Percentiles rank a stretch among this genome's conserved stretches.
phyloP scores from a whole-genome alignment of 2,329 filamentous ascomycete species.

The Aspergillus costaricaensis region DNA sequence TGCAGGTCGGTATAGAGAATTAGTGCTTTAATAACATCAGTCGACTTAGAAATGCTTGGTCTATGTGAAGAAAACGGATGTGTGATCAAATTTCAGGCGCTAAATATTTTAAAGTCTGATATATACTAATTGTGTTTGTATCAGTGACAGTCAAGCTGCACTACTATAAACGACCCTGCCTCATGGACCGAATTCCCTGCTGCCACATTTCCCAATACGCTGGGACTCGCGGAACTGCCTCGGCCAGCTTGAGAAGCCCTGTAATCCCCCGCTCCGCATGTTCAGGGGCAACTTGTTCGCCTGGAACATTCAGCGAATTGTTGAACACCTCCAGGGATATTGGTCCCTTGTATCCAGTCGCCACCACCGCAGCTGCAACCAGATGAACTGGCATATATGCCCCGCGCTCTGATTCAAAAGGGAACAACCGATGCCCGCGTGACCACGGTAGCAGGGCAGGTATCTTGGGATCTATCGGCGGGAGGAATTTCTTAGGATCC shows the following conservation, averaged over 20 bases:
- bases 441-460: constrained; percentile 36
- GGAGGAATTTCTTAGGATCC: constrained; percentile 24
- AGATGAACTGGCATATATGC: constrained; percentile 37
- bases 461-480: constrained; percentile 24
- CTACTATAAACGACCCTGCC: neutral
- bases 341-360: constrained; percentile 34
- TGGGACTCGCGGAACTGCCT: constrained; percentile 19
- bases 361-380: constrained; percentile 34
- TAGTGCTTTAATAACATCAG: too few species aligned
- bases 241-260: constrained; percentile 22
- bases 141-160: too few species aligned
- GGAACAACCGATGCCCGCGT: constrained; percentile 33
- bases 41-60: too few species aligned
- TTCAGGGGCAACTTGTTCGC: constrained; percentile 17
- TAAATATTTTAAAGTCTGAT: too few species aligned
- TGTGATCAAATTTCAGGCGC: too few species aligned
- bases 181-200: neutral
- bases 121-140: too few species aligned
- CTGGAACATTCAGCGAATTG: constrained; percentile 27
- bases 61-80: too few species aligned
- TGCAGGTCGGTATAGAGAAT: too few species aligned
- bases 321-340: constrained; percentile 39
- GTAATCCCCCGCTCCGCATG: constrained; percentile 31
- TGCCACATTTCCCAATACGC: constrained; percentile 25
- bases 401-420: constrained; percentile 27